Evolutionary conservation across 2,329 filamentous ascomycete genomes (phyloP).

Genomic region (Colletotrichum cereale): DNA sequence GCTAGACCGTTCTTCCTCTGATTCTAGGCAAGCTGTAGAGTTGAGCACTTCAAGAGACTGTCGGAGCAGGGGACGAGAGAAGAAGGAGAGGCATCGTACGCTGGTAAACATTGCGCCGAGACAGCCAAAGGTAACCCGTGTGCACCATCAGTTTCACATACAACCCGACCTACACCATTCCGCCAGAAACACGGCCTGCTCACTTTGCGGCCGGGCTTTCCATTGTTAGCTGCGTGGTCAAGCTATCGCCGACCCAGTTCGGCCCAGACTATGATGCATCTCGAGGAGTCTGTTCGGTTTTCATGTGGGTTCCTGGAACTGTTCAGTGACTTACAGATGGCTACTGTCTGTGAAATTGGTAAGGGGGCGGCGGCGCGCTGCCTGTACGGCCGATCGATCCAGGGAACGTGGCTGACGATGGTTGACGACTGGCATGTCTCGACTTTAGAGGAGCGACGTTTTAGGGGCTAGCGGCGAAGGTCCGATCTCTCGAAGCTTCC

Average conservation of each 20-base stretch:
- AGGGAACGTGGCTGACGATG: conserved; percentile 24
- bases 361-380: conserved; percentile 28
- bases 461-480: conserved; percentile 28
- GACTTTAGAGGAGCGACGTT: conserved; percentile 28
- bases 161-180: not conserved
- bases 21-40: not conserved
- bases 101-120: not conserved
- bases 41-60: not conserved
- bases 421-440: conserved; percentile 35
- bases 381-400: conserved; percentile 24
- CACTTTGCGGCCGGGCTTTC: conserved; percentile 22
- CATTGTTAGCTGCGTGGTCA: conserved; percentile 9
- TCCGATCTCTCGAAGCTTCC: conserved; percentile 23
- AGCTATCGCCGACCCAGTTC: conserved; percentile 18
- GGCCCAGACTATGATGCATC: conserved; percentile 16
- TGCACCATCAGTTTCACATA: not conserved
- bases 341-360: conserved; percentile 17
- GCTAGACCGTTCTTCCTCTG: not conserved
- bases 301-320: conserved; percentile 11
- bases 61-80: not conserved
- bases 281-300: conserved; percentile 10
- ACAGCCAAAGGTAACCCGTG: not conserved
- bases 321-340: conserved; percentile 8
- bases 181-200: not conserved
- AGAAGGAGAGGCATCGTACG: not conserved